Conservation (phyloP, 495 filamentous ascomycete species). For the Xylona heveae region DNA sequence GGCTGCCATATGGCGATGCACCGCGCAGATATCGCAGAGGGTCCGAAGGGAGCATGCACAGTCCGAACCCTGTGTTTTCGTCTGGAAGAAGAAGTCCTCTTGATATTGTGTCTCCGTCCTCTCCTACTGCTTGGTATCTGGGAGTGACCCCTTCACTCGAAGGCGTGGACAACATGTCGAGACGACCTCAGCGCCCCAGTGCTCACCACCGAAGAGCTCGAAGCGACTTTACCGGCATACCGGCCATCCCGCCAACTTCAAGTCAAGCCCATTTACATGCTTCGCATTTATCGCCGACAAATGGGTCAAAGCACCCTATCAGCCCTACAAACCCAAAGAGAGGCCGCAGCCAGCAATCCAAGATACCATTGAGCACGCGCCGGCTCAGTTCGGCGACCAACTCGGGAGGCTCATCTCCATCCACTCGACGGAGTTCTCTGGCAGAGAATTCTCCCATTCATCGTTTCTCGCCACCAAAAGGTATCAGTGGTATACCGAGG, state of each 20-base stretch:
- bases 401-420: slow-evolving; percentile 21
- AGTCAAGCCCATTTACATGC: no score
- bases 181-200: slow-evolving; percentile 7
- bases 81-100: slow-evolving; percentile 17
- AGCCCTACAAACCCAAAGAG: slow-evolving; percentile 11
- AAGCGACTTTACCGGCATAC: slow-evolving; percentile 21
- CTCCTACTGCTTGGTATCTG: slow-evolving; percentile 34
- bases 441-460: slow-evolving; percentile 16
- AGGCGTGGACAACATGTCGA: slow-evolving; percentile 18
- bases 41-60: slow-evolving; percentile 30
- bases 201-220: slow-evolving; percentile 22
- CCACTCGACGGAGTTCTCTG: slow-evolving; percentile 22
- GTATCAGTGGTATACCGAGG: slow-evolving; percentile 24
- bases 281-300: no score
- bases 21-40: slow-evolving; percentile 23
- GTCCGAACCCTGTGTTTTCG: slow-evolving; percentile 26
- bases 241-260: slow-evolving; percentile 3
- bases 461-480: slow-evolving; percentile 21
- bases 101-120: slow-evolving; percentile 22
- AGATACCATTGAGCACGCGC: slow-evolving; percentile 33
- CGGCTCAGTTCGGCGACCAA: slow-evolving; percentile 25
- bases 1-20: slow-evolving; percentile 20
- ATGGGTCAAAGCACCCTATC: slow-evolving; percentile 9
- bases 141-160: slow-evolving; percentile 26
- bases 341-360: slow-evolving; percentile 29